A percentile compares a stretch with the other conserved stretches of the same genome.
Evolutionary conservation across 305 asterid species (phyloP).

Genomic region (Rubia balearica): DNA sequence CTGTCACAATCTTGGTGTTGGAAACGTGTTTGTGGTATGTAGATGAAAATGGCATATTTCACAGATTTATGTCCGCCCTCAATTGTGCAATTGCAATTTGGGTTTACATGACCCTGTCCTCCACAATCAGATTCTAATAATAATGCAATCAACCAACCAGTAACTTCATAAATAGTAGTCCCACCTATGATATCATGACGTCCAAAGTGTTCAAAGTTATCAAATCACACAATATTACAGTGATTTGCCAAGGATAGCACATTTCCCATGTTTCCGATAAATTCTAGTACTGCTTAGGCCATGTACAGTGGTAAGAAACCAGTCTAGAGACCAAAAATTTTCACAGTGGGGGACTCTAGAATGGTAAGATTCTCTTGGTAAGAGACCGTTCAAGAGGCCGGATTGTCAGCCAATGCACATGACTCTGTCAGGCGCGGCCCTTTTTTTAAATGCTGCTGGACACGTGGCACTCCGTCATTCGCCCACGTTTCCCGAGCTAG

Average conservation of each 20-base stretch:
- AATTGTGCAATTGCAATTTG: slow-evolving; percentile 5
- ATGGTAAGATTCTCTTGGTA: too few species aligned
- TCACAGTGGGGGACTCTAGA: too few species aligned
- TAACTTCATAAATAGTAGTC: neutral
- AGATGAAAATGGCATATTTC: neutral
- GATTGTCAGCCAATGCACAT: too few species aligned
- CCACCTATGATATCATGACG: neutral
- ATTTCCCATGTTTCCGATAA: neutral
- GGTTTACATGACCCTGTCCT: neutral
- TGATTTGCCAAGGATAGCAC: neutral
- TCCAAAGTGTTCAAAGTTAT: neutral
- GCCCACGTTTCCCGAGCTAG: too few species aligned
- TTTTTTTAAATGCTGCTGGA: too few species aligned
- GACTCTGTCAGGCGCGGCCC: too few species aligned
- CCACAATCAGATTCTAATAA: neutral
- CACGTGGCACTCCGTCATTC: too few species aligned
- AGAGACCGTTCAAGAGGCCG: too few species aligned
- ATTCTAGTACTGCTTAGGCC: neutral
- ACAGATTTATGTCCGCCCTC: slow-evolving; percentile 4
- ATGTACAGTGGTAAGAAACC: too few species aligned
- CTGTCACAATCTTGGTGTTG: slow-evolving; percentile 1
- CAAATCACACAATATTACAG: neutral
- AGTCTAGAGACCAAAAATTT: too few species aligned
- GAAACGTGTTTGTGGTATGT: neutral
- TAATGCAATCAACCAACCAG: neutral